phyloP scores from a whole-genome alignment of 2,329 filamentous ascomycete species.

The Exophiala lecanii-corni region DNA sequence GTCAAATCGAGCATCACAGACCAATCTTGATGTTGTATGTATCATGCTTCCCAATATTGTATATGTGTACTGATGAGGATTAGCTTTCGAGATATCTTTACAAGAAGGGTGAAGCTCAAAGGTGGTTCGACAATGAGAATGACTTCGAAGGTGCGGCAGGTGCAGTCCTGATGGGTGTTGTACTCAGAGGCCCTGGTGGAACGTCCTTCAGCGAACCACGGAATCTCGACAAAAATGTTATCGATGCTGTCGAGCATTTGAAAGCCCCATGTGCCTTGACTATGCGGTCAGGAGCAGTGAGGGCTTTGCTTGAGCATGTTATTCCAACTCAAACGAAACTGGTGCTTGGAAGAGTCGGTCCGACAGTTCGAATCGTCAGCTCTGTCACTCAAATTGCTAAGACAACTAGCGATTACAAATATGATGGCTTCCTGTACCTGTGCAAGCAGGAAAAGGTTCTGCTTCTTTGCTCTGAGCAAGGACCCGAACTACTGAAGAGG shows the following conservation, averaged over 20 bases:
- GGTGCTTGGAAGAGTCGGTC: background rate
- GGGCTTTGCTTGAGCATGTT: slow-evolving; percentile 59
- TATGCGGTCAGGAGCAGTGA: slow-evolving; percentile 72
- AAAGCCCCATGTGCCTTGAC: slow-evolving; percentile 75
- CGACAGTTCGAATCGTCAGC: background rate
- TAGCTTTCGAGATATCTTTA: slow-evolving; percentile 63
- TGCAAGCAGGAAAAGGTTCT: slow-evolving; percentile 2
- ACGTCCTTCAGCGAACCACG: slow-evolving; percentile 48
- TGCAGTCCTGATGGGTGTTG: slow-evolving; percentile 48
- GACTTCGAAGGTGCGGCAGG: slow-evolving; percentile 28
- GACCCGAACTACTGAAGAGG: slow-evolving; percentile 2
- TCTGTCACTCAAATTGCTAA: background rate
- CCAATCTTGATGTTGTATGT: background rate
- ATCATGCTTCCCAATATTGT: background rate
- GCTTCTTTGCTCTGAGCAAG: background rate
- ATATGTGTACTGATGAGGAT: background rate
- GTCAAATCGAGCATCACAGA: slow-evolving; percentile 1
- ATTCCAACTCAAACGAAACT: background rate
- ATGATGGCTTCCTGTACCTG: background rate
- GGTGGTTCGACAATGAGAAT: slow-evolving; percentile 68
- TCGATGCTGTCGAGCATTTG: slow-evolving; percentile 58
- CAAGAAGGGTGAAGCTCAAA: slow-evolving; percentile 68
- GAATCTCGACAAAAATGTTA: slow-evolving; percentile 61
- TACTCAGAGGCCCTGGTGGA: slow-evolving; percentile 64
- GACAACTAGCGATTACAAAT: background rate